A percentile compares a stretch with the other conserved stretches of the same genome.
phyloP scores from a whole-genome alignment of 179 eudicot genomes.

The Silene vulgaris region DNA sequence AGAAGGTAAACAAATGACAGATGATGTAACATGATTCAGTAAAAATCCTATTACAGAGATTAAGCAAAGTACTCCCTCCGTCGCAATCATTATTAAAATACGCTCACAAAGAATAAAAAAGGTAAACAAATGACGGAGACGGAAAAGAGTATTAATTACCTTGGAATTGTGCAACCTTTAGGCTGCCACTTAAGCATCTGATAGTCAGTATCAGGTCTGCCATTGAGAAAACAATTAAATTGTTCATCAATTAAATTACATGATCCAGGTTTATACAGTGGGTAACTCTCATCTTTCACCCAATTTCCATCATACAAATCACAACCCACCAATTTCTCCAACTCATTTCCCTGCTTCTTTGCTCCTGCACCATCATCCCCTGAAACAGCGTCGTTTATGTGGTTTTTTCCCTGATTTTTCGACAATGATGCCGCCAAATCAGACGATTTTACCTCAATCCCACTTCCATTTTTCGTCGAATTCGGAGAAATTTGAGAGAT shows the following conservation, averaged over 20 bases:
- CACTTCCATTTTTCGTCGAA: conserved; percentile 14
- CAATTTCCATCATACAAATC: conserved; percentile 82
- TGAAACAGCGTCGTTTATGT: conserved; percentile 1
- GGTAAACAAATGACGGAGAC: too few species aligned
- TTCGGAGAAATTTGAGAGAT: conserved; percentile 18
- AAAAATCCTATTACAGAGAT: too few species aligned
- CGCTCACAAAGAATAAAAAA: too few species aligned
- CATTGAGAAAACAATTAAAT: conserved; percentile 73
- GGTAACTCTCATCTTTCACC: conserved; percentile 84
- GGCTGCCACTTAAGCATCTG: conserved; percentile 82
- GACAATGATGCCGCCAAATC: conserved; percentile 34
- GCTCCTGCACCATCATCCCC: not conserved
- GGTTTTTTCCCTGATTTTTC: conserved; percentile 30
- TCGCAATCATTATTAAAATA: too few species aligned
- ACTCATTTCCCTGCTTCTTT: conserved; percentile 26
- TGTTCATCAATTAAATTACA: conserved; percentile 79
- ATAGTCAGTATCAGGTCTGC: conserved; percentile 77
- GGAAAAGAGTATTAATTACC: conserved; percentile 38
- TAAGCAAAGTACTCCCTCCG: too few species aligned
- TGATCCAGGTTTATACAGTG: conserved; percentile 80
- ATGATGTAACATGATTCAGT: too few species aligned
- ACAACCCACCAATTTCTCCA: conserved; percentile 50
- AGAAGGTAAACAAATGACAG: too few species aligned
- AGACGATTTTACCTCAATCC: conserved; percentile 24
- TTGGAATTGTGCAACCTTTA: conserved; percentile 66